These are phyloP conservation scores for Ziziphus jujuba DNA, from an alignment of 306 rosid genomes.

Conservation along the genomic window DNA sequence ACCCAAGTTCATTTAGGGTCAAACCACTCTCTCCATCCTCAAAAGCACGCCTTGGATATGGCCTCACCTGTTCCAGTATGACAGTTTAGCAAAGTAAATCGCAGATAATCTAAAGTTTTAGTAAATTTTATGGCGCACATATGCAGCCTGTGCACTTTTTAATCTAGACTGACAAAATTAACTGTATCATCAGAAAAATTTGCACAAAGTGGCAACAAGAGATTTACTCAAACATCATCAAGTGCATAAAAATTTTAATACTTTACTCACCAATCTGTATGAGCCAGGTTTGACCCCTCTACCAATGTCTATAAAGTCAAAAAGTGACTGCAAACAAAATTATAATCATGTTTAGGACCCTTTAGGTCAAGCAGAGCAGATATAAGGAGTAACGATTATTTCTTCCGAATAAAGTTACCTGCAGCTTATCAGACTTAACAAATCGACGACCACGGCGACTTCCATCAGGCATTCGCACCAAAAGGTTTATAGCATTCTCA, in stretches of 20 bases:
- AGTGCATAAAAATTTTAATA: background rate
- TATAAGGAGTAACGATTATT: background rate
- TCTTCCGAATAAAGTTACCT: conserved; percentile 44
- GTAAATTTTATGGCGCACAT: conserved; percentile 4
- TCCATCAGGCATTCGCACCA: conserved; percentile 96
- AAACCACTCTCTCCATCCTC: conserved; percentile 62
- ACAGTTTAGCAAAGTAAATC: conserved; percentile 1
- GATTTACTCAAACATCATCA: conserved; percentile 13
- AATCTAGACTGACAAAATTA: background rate
- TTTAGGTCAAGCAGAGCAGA: conserved; percentile 11
- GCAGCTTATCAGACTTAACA: conserved; percentile 78
- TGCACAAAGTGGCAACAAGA: background rate
- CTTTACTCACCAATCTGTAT: conserved; percentile 82
- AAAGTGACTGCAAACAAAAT: conserved; percentile 62
- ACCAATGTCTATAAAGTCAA: conserved; percentile 82
- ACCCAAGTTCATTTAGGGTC: conserved; percentile 68
- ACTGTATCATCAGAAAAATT: background rate
- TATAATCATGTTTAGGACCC: conserved; percentile 19
- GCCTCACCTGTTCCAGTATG: conserved; percentile 72
- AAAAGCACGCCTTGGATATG: conserved; percentile 84
- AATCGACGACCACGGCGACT: conserved; percentile 91
- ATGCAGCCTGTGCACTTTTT: background rate
- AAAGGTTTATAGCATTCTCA: conserved; percentile 72
- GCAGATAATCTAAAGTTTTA: background rate
- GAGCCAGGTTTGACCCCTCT: conserved; percentile 75